phyloP scores from a whole-genome alignment of 768 basidiomycete genomes.

The Suillus occidentalis region DNA sequence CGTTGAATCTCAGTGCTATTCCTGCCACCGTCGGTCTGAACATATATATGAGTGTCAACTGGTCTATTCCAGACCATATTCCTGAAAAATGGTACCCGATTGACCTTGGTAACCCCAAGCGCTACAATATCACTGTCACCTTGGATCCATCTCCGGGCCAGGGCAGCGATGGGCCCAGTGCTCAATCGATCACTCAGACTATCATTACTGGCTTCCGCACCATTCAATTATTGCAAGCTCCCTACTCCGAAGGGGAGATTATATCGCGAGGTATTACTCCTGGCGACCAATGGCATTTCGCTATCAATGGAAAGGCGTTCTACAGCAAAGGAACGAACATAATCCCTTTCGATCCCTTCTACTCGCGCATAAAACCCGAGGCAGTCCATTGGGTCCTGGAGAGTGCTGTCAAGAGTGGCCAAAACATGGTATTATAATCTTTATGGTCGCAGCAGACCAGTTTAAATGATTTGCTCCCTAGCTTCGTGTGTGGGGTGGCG shows the following conservation, averaged over 20 bases:
- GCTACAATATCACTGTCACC: slow-evolving; percentile 51
- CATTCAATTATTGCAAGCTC: slow-evolving; percentile 49
- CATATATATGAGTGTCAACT: slow-evolving; percentile 43
- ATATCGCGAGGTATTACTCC: slow-evolving; percentile 50
- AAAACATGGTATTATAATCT: slow-evolving; percentile 49
- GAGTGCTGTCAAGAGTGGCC: slow-evolving; percentile 53
- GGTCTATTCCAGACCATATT: slow-evolving; percentile 45
- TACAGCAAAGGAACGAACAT: slow-evolving; percentile 57
- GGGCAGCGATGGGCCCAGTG: slow-evolving; percentile 7
- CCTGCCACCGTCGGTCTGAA: slow-evolving; percentile 27
- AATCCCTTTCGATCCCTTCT: slow-evolving; percentile 64
- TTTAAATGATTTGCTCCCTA: slow-evolving; percentile 18
- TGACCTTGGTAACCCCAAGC: slow-evolving; percentile 53
- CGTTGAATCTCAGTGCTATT: slow-evolving; percentile 22
- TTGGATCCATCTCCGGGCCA: slow-evolving; percentile 29
- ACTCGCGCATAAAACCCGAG: slow-evolving; percentile 48
- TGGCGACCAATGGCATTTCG: slow-evolving; percentile 62
- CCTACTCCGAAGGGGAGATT: slow-evolving; percentile 47
- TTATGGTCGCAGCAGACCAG: slow-evolving; percentile 11
- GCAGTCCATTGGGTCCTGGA: slow-evolving; percentile 55
- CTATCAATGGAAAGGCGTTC: slow-evolving; percentile 56
- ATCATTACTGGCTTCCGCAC: slow-evolving; percentile 60
- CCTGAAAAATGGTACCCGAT: slow-evolving; percentile 56
- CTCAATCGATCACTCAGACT: slow-evolving; percentile 36
- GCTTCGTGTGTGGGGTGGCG: slow-evolving; percentile 63